phyloP scores from a whole-genome alignment of 2,329 filamentous ascomycete genomes.

The Phaeoacremonium minimum region DNA sequence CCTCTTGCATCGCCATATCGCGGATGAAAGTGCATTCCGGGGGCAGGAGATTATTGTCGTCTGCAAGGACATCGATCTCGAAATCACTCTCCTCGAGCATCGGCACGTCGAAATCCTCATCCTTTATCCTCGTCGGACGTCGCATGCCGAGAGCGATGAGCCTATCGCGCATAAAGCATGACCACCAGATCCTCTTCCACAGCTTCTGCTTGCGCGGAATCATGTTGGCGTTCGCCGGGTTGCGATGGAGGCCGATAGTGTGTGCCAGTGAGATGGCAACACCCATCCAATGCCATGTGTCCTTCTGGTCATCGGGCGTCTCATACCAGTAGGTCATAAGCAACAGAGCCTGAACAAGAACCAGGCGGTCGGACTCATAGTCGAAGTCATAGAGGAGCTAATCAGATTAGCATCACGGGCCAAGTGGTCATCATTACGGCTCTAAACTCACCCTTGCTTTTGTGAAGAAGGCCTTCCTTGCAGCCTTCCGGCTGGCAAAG shows the following conservation, averaged over 20 bases:
- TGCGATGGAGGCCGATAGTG: constrained; percentile 87
- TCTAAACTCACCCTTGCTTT: constrained; percentile 68
- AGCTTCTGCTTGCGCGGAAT: constrained; percentile 68
- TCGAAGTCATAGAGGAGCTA: constrained; percentile 91
- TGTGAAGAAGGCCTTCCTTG: constrained; percentile 83
- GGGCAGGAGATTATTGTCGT: constrained; percentile 64
- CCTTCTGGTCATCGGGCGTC: constrained; percentile 93
- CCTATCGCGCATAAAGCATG: constrained; percentile 90
- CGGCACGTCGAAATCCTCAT: constrained; percentile 88
- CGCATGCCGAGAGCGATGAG: constrained; percentile 92
- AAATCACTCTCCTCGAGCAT: constrained; percentile 86
- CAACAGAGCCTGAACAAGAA: constrained; percentile 81
- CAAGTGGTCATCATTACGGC: not conserved
- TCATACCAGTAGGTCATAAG: constrained; percentile 98
- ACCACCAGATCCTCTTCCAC: constrained; percentile 98
- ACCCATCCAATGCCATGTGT: constrained; percentile 99
- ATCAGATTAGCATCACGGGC: constrained; percentile 6
- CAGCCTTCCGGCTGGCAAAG: constrained; percentile 72
- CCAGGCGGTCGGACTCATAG: constrained; percentile 85
- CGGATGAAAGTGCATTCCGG: constrained; percentile 66
- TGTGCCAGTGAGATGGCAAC: constrained; percentile 89
- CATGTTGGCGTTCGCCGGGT: constrained; percentile 74
- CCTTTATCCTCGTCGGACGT: constrained; percentile 85
- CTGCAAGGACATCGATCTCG: constrained; percentile 65
- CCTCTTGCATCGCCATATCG: constrained; percentile 67